Evolutionary conservation across 148 eudicot species (phyloP).

Genomic region (Nepenthes gracilis): DNA sequence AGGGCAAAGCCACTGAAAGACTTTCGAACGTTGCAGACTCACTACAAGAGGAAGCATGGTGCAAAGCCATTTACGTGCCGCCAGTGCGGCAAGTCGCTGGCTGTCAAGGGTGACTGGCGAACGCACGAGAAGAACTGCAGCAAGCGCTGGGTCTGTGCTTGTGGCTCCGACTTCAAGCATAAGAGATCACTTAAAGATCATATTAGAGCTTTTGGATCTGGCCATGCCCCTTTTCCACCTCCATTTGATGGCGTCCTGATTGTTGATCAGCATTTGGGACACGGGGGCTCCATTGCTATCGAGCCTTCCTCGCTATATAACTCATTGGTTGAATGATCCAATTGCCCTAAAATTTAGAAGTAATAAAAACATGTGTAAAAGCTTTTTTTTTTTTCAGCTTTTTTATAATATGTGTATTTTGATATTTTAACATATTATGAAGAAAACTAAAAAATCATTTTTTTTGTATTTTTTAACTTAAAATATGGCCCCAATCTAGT

Average conservation of each 20-base stretch:
- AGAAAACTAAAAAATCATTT: too few species aligned
- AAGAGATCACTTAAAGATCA: slow-evolving; percentile 84
- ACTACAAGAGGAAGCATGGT: slow-evolving; percentile 85
- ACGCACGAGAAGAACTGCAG: slow-evolving; percentile 94
- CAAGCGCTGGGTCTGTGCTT: slow-evolving; percentile 74
- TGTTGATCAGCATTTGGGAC: too few species aligned
- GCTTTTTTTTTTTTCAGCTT: too few species aligned
- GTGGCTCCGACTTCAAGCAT: slow-evolving; percentile 89
- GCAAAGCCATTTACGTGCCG: slow-evolving; percentile 54
- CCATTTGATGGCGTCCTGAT: background rate
- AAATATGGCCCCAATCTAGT: too few species aligned
- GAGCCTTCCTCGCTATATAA: too few species aligned
- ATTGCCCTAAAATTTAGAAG: too few species aligned
- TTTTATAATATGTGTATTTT: too few species aligned
- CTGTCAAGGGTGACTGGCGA: slow-evolving; percentile 89
- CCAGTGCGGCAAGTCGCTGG: slow-evolving; percentile 56
- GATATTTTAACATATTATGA: too few species aligned
- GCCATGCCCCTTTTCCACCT: slow-evolving; percentile 17
- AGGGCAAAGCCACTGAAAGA: slow-evolving; percentile 69
- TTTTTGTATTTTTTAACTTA: too few species aligned
- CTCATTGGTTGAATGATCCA: too few species aligned
- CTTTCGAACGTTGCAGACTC: slow-evolving; percentile 74
- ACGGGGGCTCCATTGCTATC: too few species aligned
- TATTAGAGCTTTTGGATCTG: slow-evolving; percentile 50
- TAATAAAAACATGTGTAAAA: too few species aligned